These are phyloP conservation scores for Rhododendron williamsianum DNA, from an alignment of 148 eudicot genomes.

Conservation along the genomic window DNA sequence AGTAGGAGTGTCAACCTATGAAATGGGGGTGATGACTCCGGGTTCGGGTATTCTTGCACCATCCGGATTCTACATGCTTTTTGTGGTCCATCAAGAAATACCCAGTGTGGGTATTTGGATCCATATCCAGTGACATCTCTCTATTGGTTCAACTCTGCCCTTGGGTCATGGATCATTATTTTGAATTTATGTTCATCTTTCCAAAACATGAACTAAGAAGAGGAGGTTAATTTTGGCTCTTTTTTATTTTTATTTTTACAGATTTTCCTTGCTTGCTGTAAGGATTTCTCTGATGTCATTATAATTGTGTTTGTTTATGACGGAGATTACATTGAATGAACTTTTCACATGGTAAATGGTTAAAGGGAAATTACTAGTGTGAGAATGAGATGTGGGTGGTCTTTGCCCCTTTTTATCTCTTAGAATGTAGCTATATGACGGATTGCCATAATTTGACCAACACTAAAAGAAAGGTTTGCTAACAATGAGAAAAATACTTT, in stretches of 20 bases:
- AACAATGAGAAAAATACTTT: too few relatives aligned
- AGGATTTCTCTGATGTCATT: background rate
- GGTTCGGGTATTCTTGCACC: slow-evolving; percentile 37
- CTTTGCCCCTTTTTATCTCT: background rate
- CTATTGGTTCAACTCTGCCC: background rate
- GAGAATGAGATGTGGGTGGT: background rate
- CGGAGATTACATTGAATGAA: background rate
- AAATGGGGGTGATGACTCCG: slow-evolving; percentile 27
- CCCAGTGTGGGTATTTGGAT: slow-evolving; percentile 76
- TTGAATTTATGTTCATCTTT: too few relatives aligned
- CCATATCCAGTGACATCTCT: slow-evolving; percentile 24
- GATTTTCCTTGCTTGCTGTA: background rate
- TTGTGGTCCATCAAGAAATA: slow-evolving; percentile 47
- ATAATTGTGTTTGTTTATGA: background rate
- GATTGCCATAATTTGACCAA: too few relatives aligned
- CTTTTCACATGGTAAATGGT: background rate
- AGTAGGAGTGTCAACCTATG: slow-evolving; percentile 9
- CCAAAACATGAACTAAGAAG: background rate
- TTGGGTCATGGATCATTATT: background rate
- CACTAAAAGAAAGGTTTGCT: too few relatives aligned
- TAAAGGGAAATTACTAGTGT: background rate
- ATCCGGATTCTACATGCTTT: slow-evolving; percentile 51
- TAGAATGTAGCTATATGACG: too few relatives aligned
- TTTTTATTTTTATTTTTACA: background rate
- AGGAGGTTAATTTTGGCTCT: background rate